A percentile compares a stretch with the other conserved stretches of the same genome.
Evolutionary conservation across 371 early-diverging fungal genomes (phyloP).

Genomic region (Apophysomyces trapeziformis): DNA sequence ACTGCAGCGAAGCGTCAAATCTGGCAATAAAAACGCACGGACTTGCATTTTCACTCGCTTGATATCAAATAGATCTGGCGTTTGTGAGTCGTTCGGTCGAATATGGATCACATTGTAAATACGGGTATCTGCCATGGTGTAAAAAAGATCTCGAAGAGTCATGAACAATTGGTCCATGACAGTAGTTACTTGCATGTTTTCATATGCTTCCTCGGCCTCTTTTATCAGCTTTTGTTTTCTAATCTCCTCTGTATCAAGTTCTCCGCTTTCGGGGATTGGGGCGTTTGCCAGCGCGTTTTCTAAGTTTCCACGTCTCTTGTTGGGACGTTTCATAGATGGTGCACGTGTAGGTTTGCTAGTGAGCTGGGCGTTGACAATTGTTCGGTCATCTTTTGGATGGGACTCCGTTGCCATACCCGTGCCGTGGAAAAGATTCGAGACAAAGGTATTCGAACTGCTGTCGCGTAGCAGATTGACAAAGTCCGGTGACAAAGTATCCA

Average conservation of each 20-base stretch:
- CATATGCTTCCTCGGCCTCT: constrained; percentile 53
- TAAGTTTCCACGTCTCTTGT: constrained; percentile 32
- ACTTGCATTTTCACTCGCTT: constrained; percentile 69
- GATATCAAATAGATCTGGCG: constrained; percentile 58
- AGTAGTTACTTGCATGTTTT: constrained; percentile 62
- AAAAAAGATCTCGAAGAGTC: constrained; percentile 70
- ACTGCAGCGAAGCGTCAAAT: constrained; percentile 57
- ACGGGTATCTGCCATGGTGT: constrained; percentile 76
- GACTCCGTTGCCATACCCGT: constrained; percentile 80
- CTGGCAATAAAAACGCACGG: constrained; percentile 64
- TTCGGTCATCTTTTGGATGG: constrained; percentile 76
- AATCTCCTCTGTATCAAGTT: constrained; percentile 24
- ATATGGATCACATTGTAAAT: constrained; percentile 89
- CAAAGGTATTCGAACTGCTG: constrained; percentile 75
- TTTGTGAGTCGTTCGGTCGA: constrained; percentile 74
- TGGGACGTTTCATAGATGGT: constrained; percentile 67
- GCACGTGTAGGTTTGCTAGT: constrained; percentile 73
- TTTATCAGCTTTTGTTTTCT: constrained; percentile 43
- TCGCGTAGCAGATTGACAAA: constrained; percentile 82
- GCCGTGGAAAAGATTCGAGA: constrained; percentile 82
- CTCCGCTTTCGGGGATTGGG: constrained; percentile 25
- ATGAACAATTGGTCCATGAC: constrained; percentile 69
- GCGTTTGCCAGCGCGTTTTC: constrained; percentile 1
- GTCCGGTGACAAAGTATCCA: constrained; percentile 78
- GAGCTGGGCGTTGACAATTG: constrained; percentile 49